These are phyloP conservation scores for Solanum medicagineum DNA, from an alignment of 257 asterid genomes.

Conservation along the genomic window DNA sequence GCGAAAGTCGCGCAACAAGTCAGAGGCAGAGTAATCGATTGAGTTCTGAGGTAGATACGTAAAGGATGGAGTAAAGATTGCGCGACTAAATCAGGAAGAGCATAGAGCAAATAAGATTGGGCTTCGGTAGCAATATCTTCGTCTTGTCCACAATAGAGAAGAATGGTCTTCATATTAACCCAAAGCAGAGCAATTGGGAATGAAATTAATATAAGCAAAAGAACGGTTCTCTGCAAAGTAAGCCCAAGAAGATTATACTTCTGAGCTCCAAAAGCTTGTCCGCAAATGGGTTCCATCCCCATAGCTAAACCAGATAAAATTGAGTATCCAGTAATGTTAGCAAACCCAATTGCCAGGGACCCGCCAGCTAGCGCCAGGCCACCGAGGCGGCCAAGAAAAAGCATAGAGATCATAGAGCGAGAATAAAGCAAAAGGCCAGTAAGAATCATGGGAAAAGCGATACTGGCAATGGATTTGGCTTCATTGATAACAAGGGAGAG, in stretches of 20 bases:
- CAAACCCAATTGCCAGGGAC: constrained; percentile 59
- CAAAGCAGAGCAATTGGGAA: constrained; percentile 55
- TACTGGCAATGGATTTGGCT: constrained; percentile 25
- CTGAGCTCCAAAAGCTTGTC: constrained; percentile 75
- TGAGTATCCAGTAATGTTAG: constrained; percentile 71
- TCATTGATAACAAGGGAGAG: constrained; percentile 26
- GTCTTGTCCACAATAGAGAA: constrained; percentile 50
- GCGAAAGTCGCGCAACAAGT: constrained; percentile 55
- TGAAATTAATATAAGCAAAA: constrained; percentile 41
- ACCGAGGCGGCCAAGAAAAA: constrained; percentile 65
- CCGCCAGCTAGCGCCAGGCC: constrained; percentile 67
- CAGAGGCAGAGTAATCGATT: constrained; percentile 60
- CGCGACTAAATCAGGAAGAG: constrained; percentile 48
- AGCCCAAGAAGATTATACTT: constrained; percentile 45
- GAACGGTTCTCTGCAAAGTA: constrained; percentile 47
- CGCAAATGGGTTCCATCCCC: constrained; percentile 89
- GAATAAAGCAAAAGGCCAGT: constrained; percentile 68
- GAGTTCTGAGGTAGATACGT: constrained; percentile 61
- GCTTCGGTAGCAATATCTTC: constrained; percentile 48
- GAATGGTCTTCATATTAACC: constrained; percentile 46
- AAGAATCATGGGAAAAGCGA: constrained; percentile 65
- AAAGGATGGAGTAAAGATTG: constrained; percentile 62
- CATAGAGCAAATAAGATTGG: constrained; percentile 38
- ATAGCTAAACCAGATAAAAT: constrained; percentile 70
- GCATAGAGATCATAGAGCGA: constrained; percentile 83